Conservation (phyloP, 495 filamentous ascomycete genomes). For the Podospora didyma region DNA sequence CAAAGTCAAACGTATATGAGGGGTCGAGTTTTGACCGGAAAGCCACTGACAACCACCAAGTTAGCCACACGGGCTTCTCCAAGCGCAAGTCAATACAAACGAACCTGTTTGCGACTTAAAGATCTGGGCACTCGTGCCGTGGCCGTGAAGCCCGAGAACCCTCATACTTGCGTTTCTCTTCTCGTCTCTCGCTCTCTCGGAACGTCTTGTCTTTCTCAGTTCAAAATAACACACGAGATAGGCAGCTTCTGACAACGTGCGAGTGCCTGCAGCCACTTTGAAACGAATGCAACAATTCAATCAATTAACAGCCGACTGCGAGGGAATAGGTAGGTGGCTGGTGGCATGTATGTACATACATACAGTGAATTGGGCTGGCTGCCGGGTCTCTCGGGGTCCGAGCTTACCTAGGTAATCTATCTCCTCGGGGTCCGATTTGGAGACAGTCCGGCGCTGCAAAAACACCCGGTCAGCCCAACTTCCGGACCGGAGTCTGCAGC, state of each 20-base stretch:
- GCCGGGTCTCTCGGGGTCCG: background rate
- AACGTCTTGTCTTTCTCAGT: no score
- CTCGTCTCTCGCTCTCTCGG: background rate
- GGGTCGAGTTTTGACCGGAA: constrained; percentile 27
- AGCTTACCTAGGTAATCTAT: background rate
- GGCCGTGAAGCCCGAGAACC: constrained; percentile 61
- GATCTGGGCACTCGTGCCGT: constrained; percentile 55
- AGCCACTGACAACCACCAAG: constrained; percentile 18
- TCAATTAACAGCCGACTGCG: no score
- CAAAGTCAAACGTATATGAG: constrained; percentile 49
- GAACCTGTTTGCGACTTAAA: constrained; percentile 58
- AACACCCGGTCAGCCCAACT: background rate
- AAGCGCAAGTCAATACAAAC: constrained; percentile 22
- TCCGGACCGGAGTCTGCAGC: background rate
- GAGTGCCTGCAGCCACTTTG: no score
- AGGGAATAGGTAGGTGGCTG: no score
- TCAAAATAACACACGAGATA: no score
- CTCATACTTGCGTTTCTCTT: constrained; percentile 36
- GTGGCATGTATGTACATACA: no score
- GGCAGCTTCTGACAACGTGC: no score
- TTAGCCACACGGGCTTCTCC: no score
- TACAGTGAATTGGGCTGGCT: no score
- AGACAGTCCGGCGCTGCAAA: constrained; percentile 22
- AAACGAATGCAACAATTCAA: no score
- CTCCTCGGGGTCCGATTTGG: constrained; percentile 25